Evolutionary conservation across 169 alveolate species (phyloP).

Genomic region (Cyclospora cayetanensis): DNA sequence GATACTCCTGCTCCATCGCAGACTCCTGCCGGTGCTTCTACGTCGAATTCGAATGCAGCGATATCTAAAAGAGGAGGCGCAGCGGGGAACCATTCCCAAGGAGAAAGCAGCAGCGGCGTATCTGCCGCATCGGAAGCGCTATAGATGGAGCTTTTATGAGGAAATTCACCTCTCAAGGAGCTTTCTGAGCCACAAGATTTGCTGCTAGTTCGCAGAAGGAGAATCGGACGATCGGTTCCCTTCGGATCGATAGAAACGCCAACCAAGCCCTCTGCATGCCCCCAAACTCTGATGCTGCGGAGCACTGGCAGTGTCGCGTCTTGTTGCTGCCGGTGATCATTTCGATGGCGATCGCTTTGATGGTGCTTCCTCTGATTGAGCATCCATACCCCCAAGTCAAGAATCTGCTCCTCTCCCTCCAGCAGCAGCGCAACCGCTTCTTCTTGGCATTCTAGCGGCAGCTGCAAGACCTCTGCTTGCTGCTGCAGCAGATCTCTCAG

Average conservation of each 20-base stretch:
- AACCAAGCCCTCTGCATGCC: neutral
- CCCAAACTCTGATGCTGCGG: neutral
- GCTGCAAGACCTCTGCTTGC: neutral
- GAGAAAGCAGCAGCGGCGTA: neutral
- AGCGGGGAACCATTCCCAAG: conserved; percentile 21
- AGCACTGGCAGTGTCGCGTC: neutral
- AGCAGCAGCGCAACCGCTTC: conserved; percentile 23
- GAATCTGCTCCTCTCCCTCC: conserved; percentile 7
- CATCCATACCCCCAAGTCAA: neutral
- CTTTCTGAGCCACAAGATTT: neutral
- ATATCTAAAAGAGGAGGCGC: neutral
- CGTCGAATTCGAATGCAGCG: neutral
- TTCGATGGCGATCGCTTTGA: too few species aligned
- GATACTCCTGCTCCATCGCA: neutral
- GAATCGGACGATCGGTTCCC: neutral
- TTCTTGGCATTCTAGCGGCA: neutral
- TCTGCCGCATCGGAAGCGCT: neutral
- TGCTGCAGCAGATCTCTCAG: neutral
- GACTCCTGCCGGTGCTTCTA: neutral
- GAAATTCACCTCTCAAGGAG: too few species aligned
- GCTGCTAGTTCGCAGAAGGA: neutral
- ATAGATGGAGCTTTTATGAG: too few species aligned
- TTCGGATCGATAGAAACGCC: neutral
- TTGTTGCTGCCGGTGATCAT: neutral
- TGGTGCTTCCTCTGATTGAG: neutral